phyloP scores from a whole-genome alignment of 192 early-diverging fungal genomes.

The Umbelopsis sp. region DNA sequence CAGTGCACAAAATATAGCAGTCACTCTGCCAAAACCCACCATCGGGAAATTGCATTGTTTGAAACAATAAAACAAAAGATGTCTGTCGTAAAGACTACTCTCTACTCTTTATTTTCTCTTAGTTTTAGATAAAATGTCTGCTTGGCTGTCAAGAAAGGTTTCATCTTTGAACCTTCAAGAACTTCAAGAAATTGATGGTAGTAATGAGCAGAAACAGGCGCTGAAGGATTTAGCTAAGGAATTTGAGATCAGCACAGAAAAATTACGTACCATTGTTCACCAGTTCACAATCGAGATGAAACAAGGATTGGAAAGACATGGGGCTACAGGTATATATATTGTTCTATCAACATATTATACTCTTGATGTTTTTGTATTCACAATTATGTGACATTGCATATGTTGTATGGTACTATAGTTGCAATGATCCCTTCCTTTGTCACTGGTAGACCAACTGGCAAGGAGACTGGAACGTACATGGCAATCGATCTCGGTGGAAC shows the following conservation, averaged over 20 bases:
- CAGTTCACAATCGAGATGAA: conserved; percentile 5
- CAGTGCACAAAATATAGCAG: too few species aligned
- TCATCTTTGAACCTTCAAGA: conserved; percentile 16
- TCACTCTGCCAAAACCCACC: too few species aligned
- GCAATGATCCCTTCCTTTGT: conserved; percentile 89
- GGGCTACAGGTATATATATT: conserved; percentile 29
- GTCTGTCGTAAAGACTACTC: too few species aligned
- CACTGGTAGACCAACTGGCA: conserved; percentile 69
- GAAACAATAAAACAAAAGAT: background rate
- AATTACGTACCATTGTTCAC: background rate
- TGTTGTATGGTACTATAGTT: conserved; percentile 16
- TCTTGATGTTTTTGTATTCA: too few species aligned
- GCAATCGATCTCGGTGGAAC: conserved; percentile 92
- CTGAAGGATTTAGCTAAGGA: conserved; percentile 29
- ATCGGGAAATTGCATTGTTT: background rate
- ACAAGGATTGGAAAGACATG: background rate
- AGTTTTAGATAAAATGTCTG: background rate
- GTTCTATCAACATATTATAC: background rate
- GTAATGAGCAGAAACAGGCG: conserved; percentile 47
- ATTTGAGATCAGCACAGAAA: conserved; percentile 6
- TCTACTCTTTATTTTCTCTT: background rate
- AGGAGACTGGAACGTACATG: conserved; percentile 79
- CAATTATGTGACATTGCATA: too few species aligned
- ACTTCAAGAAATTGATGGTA: conserved; percentile 35
- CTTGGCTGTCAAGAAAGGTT: conserved; percentile 6